A percentile compares a stretch with the other conserved stretches of the same genome.
These are phyloP conservation scores for Beauveria scarabaeidicola DNA, from an alignment of 2,329 filamentous ascomycete genomes.

Conservation along the genomic window DNA sequence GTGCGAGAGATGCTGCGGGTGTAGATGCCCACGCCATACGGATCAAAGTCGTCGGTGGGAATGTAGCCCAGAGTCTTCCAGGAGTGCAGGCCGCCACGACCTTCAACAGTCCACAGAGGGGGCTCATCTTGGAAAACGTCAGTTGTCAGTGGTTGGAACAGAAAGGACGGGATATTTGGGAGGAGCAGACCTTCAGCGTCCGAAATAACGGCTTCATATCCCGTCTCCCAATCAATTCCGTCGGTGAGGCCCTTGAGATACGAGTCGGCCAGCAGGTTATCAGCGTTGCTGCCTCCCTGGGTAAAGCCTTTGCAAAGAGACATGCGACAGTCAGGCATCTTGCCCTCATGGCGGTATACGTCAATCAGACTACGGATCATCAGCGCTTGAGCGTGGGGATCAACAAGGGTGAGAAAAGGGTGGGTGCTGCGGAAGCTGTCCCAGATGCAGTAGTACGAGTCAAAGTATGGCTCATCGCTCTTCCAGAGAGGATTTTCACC, in stretches of 20 bases:
- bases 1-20: constrained; percentile 65
- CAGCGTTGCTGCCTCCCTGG: constrained; percentile 69
- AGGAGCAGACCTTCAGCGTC: constrained; percentile 55
- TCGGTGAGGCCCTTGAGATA: constrained; percentile 60
- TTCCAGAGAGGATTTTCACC: constrained; percentile 67
- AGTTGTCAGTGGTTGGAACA: neutral
- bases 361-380: constrained; percentile 67
- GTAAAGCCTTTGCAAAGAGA: constrained; percentile 66
- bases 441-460: constrained; percentile 63
- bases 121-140: constrained; percentile 27
- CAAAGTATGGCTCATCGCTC: constrained; percentile 64
- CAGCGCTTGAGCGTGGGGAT: constrained; percentile 56
- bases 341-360: constrained; percentile 60
- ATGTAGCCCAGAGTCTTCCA: constrained; percentile 70
- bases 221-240: constrained; percentile 60
- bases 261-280: constrained; percentile 61
- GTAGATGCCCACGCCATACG: constrained; percentile 52
- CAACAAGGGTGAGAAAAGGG: constrained; percentile 61
- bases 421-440: constrained; percentile 65
- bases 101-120: constrained; percentile 60
- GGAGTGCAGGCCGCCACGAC: constrained; percentile 59
- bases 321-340: constrained; percentile 70
- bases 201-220: constrained; percentile 63
- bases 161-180: constrained; percentile 36
- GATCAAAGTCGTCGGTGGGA: constrained; percentile 59